A percentile compares a stretch with the other conserved stretches of the same genome.
phyloP scores from a whole-genome alignment of 2,329 filamentous ascomycete genomes.

The Venturia carpophila region DNA sequence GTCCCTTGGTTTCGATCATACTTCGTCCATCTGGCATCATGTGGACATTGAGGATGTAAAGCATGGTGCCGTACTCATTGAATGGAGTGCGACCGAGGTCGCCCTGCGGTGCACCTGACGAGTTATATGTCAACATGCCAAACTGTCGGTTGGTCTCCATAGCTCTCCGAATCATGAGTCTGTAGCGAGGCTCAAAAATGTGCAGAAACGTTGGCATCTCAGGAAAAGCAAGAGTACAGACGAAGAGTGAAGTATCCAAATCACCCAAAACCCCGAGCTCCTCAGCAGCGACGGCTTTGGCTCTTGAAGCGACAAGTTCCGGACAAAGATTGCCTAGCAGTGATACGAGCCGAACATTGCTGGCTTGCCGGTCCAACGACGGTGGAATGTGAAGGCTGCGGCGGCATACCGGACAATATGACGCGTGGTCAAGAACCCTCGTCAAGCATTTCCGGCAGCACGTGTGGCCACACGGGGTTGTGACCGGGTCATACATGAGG shows the following conservation, averaged over 20 bases:
- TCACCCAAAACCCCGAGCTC: conserved; percentile 49
- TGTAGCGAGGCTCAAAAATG: conserved; percentile 87
- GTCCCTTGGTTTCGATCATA: conserved; percentile 67
- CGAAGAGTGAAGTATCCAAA: conserved; percentile 63
- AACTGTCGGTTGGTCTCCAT: conserved; percentile 69
- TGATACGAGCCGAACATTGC: conserved; percentile 55
- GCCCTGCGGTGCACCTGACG: conserved; percentile 44
- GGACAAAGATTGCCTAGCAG: conserved; percentile 64
- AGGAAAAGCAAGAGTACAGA: conserved; percentile 76
- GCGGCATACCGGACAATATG: conserved; percentile 68
- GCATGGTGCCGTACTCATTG: conserved; percentile 66
- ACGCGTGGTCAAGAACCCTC: conserved; percentile 64
- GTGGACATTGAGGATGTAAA: conserved; percentile 67
- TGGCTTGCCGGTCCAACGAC: conserved; percentile 42
- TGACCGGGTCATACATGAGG: conserved; percentile 72
- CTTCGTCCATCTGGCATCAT: conserved; percentile 73
- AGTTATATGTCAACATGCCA: conserved; percentile 68
- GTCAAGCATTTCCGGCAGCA: conserved; percentile 76
- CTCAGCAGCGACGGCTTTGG: conserved; percentile 49
- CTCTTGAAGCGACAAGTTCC: conserved; percentile 53
- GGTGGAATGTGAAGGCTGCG: conserved; percentile 50
- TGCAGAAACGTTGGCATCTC: conserved; percentile 76
- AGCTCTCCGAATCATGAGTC: conserved; percentile 76
- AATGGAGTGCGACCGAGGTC: conserved; percentile 51
- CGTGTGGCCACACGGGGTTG: conserved; percentile 80